Conservation (phyloP, 495 filamentous ascomycete genomes). For the Parathielavia appendiculata region DNA sequence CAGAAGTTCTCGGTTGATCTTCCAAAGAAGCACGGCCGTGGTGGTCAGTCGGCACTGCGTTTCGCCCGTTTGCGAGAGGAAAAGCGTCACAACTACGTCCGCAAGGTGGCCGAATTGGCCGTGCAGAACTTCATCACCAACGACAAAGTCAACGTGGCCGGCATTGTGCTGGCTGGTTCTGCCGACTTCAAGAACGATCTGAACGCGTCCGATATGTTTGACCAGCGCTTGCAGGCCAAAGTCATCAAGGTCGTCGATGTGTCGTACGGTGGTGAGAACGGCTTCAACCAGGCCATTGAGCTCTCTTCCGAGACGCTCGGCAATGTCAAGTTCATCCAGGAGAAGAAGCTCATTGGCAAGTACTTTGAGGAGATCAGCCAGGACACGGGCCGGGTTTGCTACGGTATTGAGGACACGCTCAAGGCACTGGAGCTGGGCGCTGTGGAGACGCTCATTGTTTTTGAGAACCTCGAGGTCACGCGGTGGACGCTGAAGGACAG, state of each 20-base stretch:
- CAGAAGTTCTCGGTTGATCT: constrained; percentile 97
- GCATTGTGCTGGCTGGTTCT: constrained; percentile 89
- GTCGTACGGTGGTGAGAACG: constrained; percentile 97
- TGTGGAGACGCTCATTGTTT: constrained; percentile 92
- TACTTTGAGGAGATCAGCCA: constrained; percentile 99
- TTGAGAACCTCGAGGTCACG: constrained; percentile 90
- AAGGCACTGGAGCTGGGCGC: constrained; percentile 96
- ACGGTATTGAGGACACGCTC: constrained; percentile 94
- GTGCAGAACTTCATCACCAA: constrained; percentile 98
- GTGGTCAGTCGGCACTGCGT: constrained; percentile 98
- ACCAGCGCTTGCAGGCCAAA: constrained; percentile 81
- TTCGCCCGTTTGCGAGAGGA: constrained; percentile 99
- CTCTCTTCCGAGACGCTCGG: constrained; percentile 90
- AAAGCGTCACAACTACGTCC: constrained; percentile 99
- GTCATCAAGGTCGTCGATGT: constrained; percentile 99
- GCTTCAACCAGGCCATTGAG: constrained; percentile 99
- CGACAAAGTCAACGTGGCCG: constrained; percentile 96
- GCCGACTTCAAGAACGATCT: constrained; percentile 99
- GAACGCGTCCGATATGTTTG: constrained; percentile 96
- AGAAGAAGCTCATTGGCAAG: constrained; percentile 97
- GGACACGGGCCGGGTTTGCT: constrained; percentile 92
- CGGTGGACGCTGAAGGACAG: constrained; percentile 83
- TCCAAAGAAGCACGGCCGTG: constrained; percentile 99
- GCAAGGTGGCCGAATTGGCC: constrained; percentile 94
- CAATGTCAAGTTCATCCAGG: constrained; percentile 99